A percentile compares a stretch with the other conserved stretches of the same genome.
phyloP scores from a whole-genome alignment of 2,329 filamentous ascomycete genomes.

The Bipolaris victoriae region DNA sequence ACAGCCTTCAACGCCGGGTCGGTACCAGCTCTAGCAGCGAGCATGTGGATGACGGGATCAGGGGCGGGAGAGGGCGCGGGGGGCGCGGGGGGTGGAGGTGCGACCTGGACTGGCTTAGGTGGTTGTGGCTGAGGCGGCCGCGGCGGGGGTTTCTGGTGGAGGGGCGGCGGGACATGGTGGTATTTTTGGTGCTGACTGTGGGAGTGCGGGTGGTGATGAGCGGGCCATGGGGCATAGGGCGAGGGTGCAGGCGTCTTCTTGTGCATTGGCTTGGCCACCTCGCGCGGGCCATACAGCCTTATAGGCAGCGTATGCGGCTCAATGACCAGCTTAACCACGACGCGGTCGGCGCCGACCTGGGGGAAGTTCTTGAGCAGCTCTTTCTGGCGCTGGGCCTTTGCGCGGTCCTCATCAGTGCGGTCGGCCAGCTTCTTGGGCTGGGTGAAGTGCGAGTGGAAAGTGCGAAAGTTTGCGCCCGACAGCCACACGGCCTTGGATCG shows the following conservation, averaged over 20 bases:
- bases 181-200: conserved; percentile 31
- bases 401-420: conserved; percentile 69
- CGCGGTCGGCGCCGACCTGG: conserved; percentile 37
- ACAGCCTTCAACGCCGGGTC: conserved; percentile 75
- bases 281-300: conserved; percentile 42
- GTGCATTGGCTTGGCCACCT: conserved; percentile 30
- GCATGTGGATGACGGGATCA: conserved; percentile 82
- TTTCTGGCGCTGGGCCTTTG: conserved; percentile 67
- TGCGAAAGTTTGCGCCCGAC: conserved; percentile 46
- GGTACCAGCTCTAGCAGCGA: conserved; percentile 76
- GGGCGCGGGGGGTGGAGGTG: conserved; percentile 27
- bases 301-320: conserved; percentile 83
- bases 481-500: conserved; percentile 67
- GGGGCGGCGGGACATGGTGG: conserved; percentile 22
- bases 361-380: conserved; percentile 47
- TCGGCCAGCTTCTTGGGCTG: conserved; percentile 52
- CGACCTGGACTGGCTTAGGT: conserved; percentile 38
- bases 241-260: conserved; percentile 39
- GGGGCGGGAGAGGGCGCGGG: conserved; percentile 52
- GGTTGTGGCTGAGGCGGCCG: conserved; percentile 33
- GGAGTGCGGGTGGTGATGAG: conserved; percentile 28
- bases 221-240: conserved; percentile 44
- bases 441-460: conserved; percentile 46
- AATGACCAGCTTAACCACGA: conserved; percentile 62
- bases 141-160: conserved; percentile 30